Evolutionary conservation across 2,329 filamentous ascomycete genomes (phyloP), one percentile per base, ranked within the genome.

Genomic region (Xylariaceae sp.): DNA sequence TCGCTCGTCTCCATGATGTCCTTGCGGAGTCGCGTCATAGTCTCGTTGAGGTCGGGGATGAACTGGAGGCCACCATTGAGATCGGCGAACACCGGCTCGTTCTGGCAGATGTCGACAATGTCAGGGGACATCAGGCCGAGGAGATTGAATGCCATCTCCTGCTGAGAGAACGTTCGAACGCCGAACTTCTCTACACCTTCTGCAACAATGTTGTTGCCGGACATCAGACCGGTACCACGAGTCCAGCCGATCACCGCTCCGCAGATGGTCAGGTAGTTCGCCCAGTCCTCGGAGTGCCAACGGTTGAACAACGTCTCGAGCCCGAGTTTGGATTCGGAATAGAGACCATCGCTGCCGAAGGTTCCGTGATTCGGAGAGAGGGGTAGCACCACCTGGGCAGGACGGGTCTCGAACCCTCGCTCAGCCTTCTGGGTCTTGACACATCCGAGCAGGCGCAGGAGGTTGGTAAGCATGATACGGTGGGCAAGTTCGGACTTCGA

Each of bases 161-260:
- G 88, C 68, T 97, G 92, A 8, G 90, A 97, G 74, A 98, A 98
- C 3, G 92, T 98, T 55, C 92, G 88, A 17, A 97, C 92, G 56
- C 92, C 92, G 51, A 94, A 92, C 55, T 86, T 87, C 71, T 98
- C 92, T 40, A 98, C 88, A 44, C 90, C 92, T 63, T 97, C 90
- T 24, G 92, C 92, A 50, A 97, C 89, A 54, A 97, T 81, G 65
- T 98, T 97, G 74, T 97, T 97, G 58, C 85, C 89, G 51, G 85
- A 86, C 90, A 98, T 98, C 55, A 98, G 80, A 61, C 92, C 92
- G 48, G 92, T 98, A 50, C 90, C 92, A 69, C 92, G 90, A 53
- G 92, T 98, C 92, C 92, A 98, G 47, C 92, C 92, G 61, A 98
- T 98, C 64, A 97, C 88, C 47, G 90, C 90, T 71, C 92, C 92